phyloP scores from a whole-genome alignment of 176 grass and related monocot genomes.

The Aegilops bicornis region DNA sequence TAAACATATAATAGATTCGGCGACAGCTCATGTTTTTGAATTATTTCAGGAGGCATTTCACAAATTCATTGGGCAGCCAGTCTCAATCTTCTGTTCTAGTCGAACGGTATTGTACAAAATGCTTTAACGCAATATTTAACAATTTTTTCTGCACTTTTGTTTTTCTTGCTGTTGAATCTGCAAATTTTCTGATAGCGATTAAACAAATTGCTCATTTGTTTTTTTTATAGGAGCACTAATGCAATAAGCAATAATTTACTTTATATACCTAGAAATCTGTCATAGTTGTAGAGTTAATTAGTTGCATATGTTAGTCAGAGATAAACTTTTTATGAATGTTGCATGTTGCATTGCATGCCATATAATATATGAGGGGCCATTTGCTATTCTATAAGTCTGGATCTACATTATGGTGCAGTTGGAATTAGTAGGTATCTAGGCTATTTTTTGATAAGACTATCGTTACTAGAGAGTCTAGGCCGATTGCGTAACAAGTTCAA shows the following conservation, averaged over 20 bases:
- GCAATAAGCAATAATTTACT: not conserved
- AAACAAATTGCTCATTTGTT: not conserved
- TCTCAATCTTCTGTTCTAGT: conserved; percentile 76
- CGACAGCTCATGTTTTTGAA: conserved; percentile 2
- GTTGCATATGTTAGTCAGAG: not conserved
- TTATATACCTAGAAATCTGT: not conserved
- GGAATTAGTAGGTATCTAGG: not conserved
- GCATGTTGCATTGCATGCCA: not conserved
- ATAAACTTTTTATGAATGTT: not conserved
- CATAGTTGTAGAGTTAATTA: not conserved
- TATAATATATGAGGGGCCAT: not conserved
- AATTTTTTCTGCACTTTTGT: not conserved
- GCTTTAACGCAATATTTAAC: conserved; percentile 2
- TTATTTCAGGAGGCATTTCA: conserved; percentile 83
- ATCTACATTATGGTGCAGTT: not conserved
- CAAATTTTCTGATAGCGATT: not conserved
- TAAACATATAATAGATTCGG: not conserved
- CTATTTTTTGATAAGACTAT: not conserved
- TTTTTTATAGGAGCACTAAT: not conserved
- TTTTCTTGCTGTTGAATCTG: not conserved
- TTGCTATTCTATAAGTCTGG: conserved; percentile 1
- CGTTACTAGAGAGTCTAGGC: not conserved
- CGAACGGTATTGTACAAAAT: conserved; percentile 60
- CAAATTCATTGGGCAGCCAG: conserved; percentile 81
- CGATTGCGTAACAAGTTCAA: not conserved